Base-by-base conservation (phyloP, 163 green algal species). In the Prototheca cutis region DNA sequence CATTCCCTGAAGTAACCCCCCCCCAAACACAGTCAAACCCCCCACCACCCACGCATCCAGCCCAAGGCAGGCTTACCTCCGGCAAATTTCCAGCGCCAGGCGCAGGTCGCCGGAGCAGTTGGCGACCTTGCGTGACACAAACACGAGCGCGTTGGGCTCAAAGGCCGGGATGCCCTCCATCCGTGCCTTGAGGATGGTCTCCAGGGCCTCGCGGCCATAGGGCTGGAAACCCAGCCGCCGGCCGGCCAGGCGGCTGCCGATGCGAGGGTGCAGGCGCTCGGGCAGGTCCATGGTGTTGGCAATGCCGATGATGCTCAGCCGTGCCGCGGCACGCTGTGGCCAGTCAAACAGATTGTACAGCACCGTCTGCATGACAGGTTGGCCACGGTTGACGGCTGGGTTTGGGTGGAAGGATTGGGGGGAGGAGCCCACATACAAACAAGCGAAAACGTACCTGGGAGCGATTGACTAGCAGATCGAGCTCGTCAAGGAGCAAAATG, bases 271-370 rank as follows among this genome's bases (percentile, higher is more conserved):
- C 48, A 98, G 80, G 4, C 91, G 80, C 71, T 95, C 82, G 10
- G 93, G 90, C 30, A 98, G 79, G 78, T 98, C 91, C 67, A 97
- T 90, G 3, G 92, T 98, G 82, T 98, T 98, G 61, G 87, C 88
- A 53, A 94, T 87, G 58, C 88, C 88, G 40, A 97, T 89, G 29
- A 97, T 82, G 15, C 74, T 76, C 51, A 97, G 74, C 8, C 77
- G 74, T 17, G 75, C 71, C 55, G 74, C 75, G 6, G 66, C 59
- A 40, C 66, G 69, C 34, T 48, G 66, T 8, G 91, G 88, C 92
- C 91, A 98, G 54, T 96, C 86, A 65, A 97, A 98, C 62, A 98
- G 70, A 72, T 96, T 96, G 84, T 98, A 98, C 60, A 97, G 84
- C 70, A 97, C 87, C n/a, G 65, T 69, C 76, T 93, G 74, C 39